Evolutionary conservation across 164 flowering plant genomes (phyloP).

Genomic region (Chloranthus sessilifolius): DNA sequence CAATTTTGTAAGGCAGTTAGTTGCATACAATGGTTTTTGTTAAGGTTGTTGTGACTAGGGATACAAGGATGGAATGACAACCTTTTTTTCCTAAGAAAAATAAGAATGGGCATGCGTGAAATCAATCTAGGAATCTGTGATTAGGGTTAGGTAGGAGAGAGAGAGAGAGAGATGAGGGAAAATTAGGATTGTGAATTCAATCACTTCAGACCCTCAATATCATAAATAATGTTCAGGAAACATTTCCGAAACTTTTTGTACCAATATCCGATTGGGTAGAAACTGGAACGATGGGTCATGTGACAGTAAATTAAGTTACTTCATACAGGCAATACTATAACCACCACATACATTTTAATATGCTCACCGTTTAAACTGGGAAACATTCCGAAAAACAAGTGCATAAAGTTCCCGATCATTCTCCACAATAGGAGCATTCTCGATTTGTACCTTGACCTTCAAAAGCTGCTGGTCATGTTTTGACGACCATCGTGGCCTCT

Average conservation of each 20-base stretch:
- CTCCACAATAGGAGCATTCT: slow-evolving; percentile 12
- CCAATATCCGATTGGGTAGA: background rate
- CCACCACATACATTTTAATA: slow-evolving; percentile 1
- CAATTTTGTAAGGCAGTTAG: no score
- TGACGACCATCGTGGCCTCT: slow-evolving; percentile 16
- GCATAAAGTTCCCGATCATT: slow-evolving; percentile 10
- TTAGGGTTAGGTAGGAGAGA: no score
- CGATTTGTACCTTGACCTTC: slow-evolving; percentile 3
- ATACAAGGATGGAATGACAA: no score
- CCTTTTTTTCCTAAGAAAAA: no score
- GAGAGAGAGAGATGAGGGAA: no score
- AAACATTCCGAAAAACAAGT: slow-evolving; percentile 12
- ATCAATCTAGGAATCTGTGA: no score
- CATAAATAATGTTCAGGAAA: background rate
- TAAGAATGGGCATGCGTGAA: no score
- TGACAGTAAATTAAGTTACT: no score
- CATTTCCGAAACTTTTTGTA: background rate
- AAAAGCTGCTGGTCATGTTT: slow-evolving; percentile 9
- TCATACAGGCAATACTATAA: no score
- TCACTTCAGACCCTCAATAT: background rate
- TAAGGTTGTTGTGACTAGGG: no score
- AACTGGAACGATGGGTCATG: no score
- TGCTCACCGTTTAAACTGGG: slow-evolving; percentile 8
- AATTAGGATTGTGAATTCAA: background rate
- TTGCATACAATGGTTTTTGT: no score